These are phyloP conservation scores for Circinella minor DNA, from an alignment of 371 early-diverging fungal species.

Conservation along the genomic window DNA sequence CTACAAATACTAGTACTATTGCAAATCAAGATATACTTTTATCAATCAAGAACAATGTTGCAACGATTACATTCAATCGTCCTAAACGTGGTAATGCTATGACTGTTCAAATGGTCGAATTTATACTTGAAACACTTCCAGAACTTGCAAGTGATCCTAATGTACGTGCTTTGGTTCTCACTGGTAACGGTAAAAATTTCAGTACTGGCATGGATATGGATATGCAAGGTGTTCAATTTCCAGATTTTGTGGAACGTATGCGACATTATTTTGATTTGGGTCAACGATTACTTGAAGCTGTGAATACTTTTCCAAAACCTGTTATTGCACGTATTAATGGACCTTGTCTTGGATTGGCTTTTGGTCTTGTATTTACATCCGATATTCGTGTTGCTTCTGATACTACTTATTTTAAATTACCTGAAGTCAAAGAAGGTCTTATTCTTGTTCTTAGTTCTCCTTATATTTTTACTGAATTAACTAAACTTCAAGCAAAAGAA, in stretches of 20 bases:
- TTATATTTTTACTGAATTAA: not conserved
- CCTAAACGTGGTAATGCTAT: not conserved
- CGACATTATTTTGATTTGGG: not conserved
- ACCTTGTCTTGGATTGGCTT: not conserved
- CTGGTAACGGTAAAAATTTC: not conserved
- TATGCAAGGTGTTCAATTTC: not conserved
- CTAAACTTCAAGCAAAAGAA: not conserved
- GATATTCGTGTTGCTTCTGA: constrained; percentile 1
- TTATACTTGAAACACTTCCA: not conserved
- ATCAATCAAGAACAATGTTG: not conserved
- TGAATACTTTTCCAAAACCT: not conserved
- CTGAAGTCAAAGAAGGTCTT: not conserved
- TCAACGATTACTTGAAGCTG: not conserved
- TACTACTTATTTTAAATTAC: not conserved
- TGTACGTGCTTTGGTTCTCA: not conserved
- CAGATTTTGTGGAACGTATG: not conserved
- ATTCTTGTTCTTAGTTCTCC: not conserved
- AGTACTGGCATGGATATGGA: not conserved
- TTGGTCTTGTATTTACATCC: not conserved
- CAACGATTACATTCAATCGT: not conserved
- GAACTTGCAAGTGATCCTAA: not conserved
- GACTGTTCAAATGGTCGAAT: not conserved
- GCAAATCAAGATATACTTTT: too few relatives aligned
- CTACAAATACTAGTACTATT: too few relatives aligned
- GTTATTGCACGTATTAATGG: constrained; percentile 3